Base-by-base conservation (phyloP, 1,139 yeast genomes). In the Geotrichum cucujoidarum region DNA sequence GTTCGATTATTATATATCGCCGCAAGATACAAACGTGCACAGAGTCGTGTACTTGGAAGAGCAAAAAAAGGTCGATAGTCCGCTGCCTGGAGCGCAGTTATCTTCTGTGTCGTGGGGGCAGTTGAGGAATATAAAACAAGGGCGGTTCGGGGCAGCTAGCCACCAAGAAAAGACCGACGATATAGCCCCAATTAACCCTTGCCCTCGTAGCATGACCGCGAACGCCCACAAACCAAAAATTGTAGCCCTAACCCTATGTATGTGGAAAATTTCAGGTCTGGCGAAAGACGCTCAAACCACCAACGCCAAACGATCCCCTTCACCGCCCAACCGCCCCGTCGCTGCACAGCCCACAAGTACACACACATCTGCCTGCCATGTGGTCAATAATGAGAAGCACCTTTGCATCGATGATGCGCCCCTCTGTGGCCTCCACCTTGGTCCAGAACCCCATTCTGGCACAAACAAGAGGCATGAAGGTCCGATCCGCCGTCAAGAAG, bases 401-500 rank as follows among this genome's bases (percentile, higher is more conserved):
- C 34, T 33, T 41, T 33, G 22, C 44, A 17, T 22, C 54, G 21
- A 22, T 47, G 36, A 31, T 45, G 43, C 48, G 55, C 29, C 51
- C 58, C 10, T 33, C 51, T 27, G 40, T 47, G 16, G 41, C 44
- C 24, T 27, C 43, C 29, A 27, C 50, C 24, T 43, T 53, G 36
- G 40, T 45, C 36, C 61, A 57, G 53, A 43, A 46, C 32, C 52
- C 48, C 20, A 24, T 49, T 35, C 33, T 45, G 14, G 36, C 45
- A 32, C 49, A 46, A 31, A 41, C 42, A 8, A 60, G 88, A 62
- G 78, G 83, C 4, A 80, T 81, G 71, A 82, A 82, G 62, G 83
- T 81, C 43, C 75, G 81, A 59, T 83, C 97, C 3, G 79, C 97
- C 0, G 95, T 92, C 50, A 89, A 89, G 73, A 89, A 85, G 72